Conservation (phyloP, 257 asterid species). For the Ilex aquifolium region DNA sequence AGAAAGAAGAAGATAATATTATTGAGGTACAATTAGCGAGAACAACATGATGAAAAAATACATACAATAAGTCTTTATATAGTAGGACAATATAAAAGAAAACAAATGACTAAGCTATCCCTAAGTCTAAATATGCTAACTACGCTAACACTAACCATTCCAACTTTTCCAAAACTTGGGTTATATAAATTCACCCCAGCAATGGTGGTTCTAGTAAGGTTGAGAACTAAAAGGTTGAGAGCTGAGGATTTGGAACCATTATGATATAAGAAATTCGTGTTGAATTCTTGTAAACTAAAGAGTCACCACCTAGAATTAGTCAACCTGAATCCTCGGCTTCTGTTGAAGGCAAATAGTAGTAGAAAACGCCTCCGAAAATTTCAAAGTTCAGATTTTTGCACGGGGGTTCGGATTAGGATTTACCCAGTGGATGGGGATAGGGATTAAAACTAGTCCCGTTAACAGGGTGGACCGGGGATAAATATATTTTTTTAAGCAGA, state of each 20-base stretch:
- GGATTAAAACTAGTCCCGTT: no score
- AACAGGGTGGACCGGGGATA: no score
- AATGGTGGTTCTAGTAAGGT: conserved; percentile 56
- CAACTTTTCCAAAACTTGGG: conserved; percentile 36
- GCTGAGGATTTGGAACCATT: conserved; percentile 48
- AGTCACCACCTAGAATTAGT: conserved; percentile 46
- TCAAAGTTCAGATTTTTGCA: conserved; percentile 32
- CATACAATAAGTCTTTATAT: no score
- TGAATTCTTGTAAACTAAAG: conserved; percentile 40
- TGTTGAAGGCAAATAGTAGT: conserved; percentile 71
- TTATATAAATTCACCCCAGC: conserved; percentile 47
- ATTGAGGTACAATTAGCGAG: no score
- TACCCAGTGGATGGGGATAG: no score
- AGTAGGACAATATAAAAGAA: no score
- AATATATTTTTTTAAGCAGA: no score
- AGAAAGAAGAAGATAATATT: no score
- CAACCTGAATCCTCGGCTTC: conserved; percentile 55
- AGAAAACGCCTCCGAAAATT: conserved; percentile 63
- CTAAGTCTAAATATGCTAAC: no score
- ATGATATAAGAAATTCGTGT: conserved; percentile 60
- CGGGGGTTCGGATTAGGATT: no score
- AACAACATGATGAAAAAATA: no score
- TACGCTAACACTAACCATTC: conserved; percentile 36
- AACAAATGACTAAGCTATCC: no score
- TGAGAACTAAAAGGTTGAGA: conserved; percentile 53